Base-by-base conservation (phyloP, 129 eudicot genomes). In the Flaveria robusta region DNA sequence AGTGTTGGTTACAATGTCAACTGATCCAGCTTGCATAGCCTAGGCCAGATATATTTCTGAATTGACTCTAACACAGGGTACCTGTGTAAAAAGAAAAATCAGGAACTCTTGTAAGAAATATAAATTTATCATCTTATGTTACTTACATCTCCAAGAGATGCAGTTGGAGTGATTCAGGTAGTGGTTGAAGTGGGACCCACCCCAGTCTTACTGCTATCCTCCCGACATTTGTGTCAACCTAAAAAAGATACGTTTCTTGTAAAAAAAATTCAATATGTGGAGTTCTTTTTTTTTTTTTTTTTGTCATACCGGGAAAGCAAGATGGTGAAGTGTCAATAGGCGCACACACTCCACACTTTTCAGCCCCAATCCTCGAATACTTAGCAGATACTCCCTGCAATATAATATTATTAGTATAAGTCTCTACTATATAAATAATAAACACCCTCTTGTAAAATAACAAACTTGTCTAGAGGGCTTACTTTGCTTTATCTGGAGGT, bases 301-400 rank as follows among this genome's bases (percentile, higher is more conserved):
- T 51, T 15, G 6, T 68, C 78, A 75, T 91, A 95, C 99, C 66
- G 99, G 99, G 74, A 95, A 95, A 41, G 99, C 99, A 79, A 89
- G 93, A 79, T 95, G 96, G 49, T 95, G 97, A 82, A 95, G 99
- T 24, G 99, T 89, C 73, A 95, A 83, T 43, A 95, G 92, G 15
- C 99, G 90, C 46, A 95, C 96, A 79, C 99, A 95, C 81, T 95
- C 99, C 76, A 95, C 99, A 74, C 99, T 95, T 76, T 95, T 91
- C 78, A 95, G 83, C 67, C 99, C 99, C 85, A 95, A 76, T 49
- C 99, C 99, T 18, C 89, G 86, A 52, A 91, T 47, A 75, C 99
- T 91, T 46, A 95, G 75, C 41, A 95, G 66, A 46, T 80, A 80
- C 70, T 91, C 97, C 86, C 99, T 95, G 85, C 66, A 85, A 34